phyloP scores from a whole-genome alignment of 805 yeast genomes.

The Teunomyces funiuensis region DNA sequence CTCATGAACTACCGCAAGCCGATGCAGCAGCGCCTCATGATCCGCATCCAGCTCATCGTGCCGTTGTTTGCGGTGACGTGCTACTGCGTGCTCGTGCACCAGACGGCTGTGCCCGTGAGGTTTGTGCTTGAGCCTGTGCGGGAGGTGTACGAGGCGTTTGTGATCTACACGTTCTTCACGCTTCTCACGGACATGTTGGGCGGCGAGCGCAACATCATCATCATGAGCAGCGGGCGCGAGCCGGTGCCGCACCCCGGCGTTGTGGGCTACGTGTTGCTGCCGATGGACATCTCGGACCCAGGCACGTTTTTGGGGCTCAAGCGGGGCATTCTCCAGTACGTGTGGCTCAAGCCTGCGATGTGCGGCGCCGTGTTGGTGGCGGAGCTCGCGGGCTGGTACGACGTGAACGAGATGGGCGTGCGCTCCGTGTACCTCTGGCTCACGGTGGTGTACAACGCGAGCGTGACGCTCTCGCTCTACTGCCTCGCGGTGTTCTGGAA shows the following conservation, averaged over 20 bases:
- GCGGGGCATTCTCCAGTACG: conserved; percentile 87
- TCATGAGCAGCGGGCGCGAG: conserved; percentile 64
- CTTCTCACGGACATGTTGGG: conserved; percentile 81
- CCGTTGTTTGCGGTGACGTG: conserved; percentile 80
- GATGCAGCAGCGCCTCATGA: conserved; percentile 77
- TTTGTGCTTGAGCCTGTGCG: conserved; percentile 67
- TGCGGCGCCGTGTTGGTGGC: conserved; percentile 53
- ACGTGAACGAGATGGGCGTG: conserved; percentile 49
- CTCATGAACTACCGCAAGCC: conserved; percentile 80
- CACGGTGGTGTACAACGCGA: conserved; percentile 68
- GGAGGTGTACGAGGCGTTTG: conserved; percentile 95
- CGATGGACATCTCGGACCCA: conserved; percentile 85
- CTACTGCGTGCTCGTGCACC: conserved; percentile 53
- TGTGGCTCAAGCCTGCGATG: conserved; percentile 89
- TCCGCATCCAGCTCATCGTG: conserved; percentile 77
- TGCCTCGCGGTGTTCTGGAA: conserved; percentile 90
- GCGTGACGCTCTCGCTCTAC: conserved; percentile 81
- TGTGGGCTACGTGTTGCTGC: conserved; percentile 47
- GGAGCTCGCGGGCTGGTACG: conserved; percentile 49
- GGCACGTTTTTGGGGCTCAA: conserved; percentile 72
- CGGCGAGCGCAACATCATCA: conserved; percentile 85
- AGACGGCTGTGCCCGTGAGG: conserved; percentile 37
- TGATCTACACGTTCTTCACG: conserved; percentile 88
- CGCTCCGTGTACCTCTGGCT: conserved; percentile 61
- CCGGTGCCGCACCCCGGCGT: conserved; percentile 70